phyloP scores from a whole-genome alignment of 2,329 filamentous ascomycete species.

The Pseudofabraea citricarpa region DNA sequence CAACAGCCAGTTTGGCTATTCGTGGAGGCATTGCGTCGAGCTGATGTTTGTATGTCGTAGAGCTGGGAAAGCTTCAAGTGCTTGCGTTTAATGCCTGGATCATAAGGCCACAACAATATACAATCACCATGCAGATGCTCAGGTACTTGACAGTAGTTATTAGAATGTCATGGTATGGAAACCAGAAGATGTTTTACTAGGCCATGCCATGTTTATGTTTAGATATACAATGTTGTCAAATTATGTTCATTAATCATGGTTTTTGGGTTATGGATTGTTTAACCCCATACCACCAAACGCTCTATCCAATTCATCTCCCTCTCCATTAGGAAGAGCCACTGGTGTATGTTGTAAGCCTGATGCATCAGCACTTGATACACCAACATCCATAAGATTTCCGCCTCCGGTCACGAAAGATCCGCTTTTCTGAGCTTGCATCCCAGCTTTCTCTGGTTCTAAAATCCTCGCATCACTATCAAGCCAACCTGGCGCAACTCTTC shows the following conservation, averaged over 20 bases:
- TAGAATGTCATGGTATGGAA: no score
- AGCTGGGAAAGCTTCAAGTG: slow-evolving; percentile 6
- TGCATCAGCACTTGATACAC: slow-evolving; percentile 25
- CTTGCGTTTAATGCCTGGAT: neutral
- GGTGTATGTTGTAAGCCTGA: slow-evolving; percentile 26
- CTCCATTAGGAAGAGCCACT: slow-evolving; percentile 35
- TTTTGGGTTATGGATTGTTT: no score
- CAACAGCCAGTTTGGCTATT: slow-evolving; percentile 18
- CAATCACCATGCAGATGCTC: no score
- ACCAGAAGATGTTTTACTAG: no score
- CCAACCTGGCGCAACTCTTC: slow-evolving; percentile 75
- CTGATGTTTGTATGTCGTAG: slow-evolving; percentile 2
- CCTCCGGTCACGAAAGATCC: slow-evolving; percentile 1
- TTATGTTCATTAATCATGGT: no score
- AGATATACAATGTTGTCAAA: no score
- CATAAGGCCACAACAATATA: neutral
- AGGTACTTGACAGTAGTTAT: no score
- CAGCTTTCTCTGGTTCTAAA: slow-evolving; percentile 56
- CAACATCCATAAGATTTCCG: slow-evolving; percentile 26
- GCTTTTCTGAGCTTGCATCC: slow-evolving; percentile 6
- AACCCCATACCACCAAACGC: slow-evolving; percentile 44
- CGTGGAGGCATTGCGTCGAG: slow-evolving; percentile 28
- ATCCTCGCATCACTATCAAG: slow-evolving; percentile 68
- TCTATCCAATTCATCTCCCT: slow-evolving; percentile 47
- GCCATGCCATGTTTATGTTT: no score